Evolutionary conservation across 2,329 filamentous ascomycete genomes (phyloP), one percentile per base, ranked within the genome.

Genomic region (Fusarium udum): DNA sequence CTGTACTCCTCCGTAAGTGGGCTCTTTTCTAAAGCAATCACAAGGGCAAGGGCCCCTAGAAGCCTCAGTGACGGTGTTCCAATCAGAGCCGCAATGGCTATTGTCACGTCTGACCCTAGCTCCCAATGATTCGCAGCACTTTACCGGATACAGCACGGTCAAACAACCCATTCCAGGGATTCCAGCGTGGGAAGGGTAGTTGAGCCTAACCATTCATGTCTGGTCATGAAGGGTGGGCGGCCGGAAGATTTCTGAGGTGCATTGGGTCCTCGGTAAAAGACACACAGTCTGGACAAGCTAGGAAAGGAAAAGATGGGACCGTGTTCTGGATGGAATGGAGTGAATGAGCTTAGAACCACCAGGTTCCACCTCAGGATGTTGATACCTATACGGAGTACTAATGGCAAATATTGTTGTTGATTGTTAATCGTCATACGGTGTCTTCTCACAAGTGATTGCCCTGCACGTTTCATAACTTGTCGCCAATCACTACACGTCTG

Each of bases 1-100:
- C 71, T 69, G 62, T n/a, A n/a, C n/a, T n/a, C n/a, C n/a, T n/a
- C n/a, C n/a, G n/a, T 65, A 59, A 68, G 67, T 75, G 75, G 69
- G 39, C 32, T 70, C 55, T 37, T 45, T 51, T 43, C 32, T n/a
- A 24, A 40, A 53, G 58, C 40, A 39, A 63, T 45, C 46, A 65
- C 67, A 65, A 65, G 53, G 49, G 64, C 61, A 76, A 62, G 75
- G 71, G 60, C 32, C 57, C 68, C 64, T 52, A 68, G 68, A 69
- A 65, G 49, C 34, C 55, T 53, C 55, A 32, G 64, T 56, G 45
- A 62, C 43, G 26, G 40, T 65, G 61, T 68, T 60, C 75, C 75
- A 77, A 77, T 77, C 68, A 77, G 57, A 63, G 51, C 58, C 43
- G 22, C 49, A 43, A 61, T 48, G 46, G 39, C 63, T 67, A 60